These are phyloP conservation scores for Globisporangium acanthophoron DNA, from an alignment of 352 stramenopile species.

Conservation along the genomic window DNA sequence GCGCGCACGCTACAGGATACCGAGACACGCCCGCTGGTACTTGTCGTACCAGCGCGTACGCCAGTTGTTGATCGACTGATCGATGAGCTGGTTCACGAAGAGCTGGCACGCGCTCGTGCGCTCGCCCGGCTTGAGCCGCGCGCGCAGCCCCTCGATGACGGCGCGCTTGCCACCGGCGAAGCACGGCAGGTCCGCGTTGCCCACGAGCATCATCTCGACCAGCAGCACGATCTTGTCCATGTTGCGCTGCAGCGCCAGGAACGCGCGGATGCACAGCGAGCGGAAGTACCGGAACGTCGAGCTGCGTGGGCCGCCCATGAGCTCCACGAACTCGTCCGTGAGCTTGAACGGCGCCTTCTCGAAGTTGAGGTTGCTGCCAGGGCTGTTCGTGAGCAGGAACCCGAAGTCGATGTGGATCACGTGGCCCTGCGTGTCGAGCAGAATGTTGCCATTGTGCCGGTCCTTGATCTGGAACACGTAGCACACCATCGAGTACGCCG, in stretches of 20 bases:
- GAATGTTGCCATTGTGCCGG: conserved; percentile 99
- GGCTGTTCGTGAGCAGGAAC: conserved; percentile 95
- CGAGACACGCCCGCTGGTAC: conserved; percentile 85
- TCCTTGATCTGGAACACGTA: conserved; percentile 99
- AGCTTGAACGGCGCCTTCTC: conserved; percentile 98
- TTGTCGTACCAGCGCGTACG: conserved; percentile 89
- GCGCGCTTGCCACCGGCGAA: conserved; percentile 79
- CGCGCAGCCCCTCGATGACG: conserved; percentile 70
- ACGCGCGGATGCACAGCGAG: conserved; percentile 94
- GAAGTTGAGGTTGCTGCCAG: conserved; percentile 93
- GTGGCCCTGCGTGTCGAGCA: conserved; percentile 96
- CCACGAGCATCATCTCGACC: conserved; percentile 94
- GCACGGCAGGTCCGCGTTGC: conserved; percentile 80
- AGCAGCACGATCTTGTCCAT: conserved; percentile 94
- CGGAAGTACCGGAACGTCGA: conserved; percentile 93
- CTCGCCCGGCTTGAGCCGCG: conserved; percentile 70
- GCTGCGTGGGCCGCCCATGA: conserved; percentile 92
- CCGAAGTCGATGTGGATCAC: conserved; percentile 99
- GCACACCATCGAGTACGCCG: conserved; percentile 96
- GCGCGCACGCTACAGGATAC: conserved; percentile 56
- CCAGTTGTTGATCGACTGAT: conserved; percentile 88
- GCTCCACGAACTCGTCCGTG: conserved; percentile 93
- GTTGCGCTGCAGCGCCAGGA: conserved; percentile 91
- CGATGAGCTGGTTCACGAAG: conserved; percentile 84
- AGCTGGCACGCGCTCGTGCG: conserved; percentile 78